phyloP scores from a whole-genome alignment of 805 yeast genomes.

The Maudiozyma bulderi region DNA sequence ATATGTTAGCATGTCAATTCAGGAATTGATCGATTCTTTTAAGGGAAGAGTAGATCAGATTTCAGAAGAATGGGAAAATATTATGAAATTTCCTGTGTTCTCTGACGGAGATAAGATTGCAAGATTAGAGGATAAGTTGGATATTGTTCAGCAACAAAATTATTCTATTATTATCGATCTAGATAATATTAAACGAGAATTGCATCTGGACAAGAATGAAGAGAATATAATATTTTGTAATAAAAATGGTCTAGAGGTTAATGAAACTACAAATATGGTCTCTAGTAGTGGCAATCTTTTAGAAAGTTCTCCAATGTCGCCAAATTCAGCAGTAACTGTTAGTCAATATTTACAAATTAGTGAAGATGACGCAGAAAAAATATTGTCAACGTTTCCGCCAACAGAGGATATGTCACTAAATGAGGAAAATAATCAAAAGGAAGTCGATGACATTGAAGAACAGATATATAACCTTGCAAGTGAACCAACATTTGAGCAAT shows the following conservation, averaged over 20 bases:
- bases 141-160: slow-evolving; percentile 14
- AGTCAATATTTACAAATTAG: background rate
- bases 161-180: slow-evolving; percentile 14
- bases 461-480: background rate
- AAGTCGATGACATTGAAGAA: background rate
- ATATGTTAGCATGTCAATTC: background rate
- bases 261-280: background rate
- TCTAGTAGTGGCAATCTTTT: background rate
- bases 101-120: slow-evolving; percentile 7
- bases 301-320: background rate
- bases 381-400: background rate
- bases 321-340: background rate
- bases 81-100: slow-evolving; percentile 2
- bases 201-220: background rate
- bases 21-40: slow-evolving; percentile 1
- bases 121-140: slow-evolving; percentile 10
- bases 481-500: background rate
- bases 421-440: background rate
- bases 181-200: slow-evolving; percentile 9
- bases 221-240: background rate
- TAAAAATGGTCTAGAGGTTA: background rate
- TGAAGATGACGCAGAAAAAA: background rate
- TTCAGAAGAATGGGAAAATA: slow-evolving; percentile 11
- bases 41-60: slow-evolving; percentile 10
- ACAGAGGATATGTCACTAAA: background rate